Percentiles rank a stretch among this genome's conserved stretches.
These are phyloP conservation scores for Xylaria longipes DNA, from an alignment of 495 filamentous ascomycete genomes.

Conservation along the genomic window DNA sequence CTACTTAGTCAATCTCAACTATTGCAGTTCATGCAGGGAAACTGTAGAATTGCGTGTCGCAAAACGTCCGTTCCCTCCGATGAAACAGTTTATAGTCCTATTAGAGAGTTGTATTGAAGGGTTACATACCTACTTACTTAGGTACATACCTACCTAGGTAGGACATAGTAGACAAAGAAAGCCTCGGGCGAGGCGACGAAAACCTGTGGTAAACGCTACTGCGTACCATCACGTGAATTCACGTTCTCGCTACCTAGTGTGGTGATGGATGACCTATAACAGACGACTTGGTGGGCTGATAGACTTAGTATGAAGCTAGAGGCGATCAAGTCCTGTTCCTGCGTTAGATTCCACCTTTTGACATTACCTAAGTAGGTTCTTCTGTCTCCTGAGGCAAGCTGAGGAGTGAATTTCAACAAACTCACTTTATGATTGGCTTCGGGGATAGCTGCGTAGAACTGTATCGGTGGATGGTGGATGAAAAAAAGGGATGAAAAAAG, in stretches of 20 bases:
- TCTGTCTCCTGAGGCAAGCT: too few relatives aligned
- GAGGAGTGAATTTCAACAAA: not conserved
- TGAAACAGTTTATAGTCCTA: not conserved
- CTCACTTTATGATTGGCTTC: too few relatives aligned
- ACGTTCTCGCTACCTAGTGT: not conserved
- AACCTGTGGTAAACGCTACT: not conserved
- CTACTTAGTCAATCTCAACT: not conserved
- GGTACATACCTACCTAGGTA: not conserved
- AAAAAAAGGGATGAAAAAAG: not conserved
- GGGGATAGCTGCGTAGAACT: too few relatives aligned
- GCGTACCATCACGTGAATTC: not conserved
- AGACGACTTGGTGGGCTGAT: not conserved
- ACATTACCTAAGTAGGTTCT: not conserved
- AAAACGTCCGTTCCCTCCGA: not conserved
- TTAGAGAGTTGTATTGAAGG: not conserved
- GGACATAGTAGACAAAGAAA: not conserved
- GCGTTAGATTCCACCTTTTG: constrained; percentile 1
- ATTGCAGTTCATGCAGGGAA: not conserved
- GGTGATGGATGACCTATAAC: not conserved
- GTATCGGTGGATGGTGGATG: not conserved
- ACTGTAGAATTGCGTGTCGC: constrained; percentile 1
- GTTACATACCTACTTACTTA: too few relatives aligned
- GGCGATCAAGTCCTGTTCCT: constrained; percentile 1
- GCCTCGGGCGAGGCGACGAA: not conserved
- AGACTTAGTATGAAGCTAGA: constrained; percentile 6